Evolutionary conservation across 805 yeast species (phyloP), one percentile per base, ranked within the genome.

Genomic region (Monosporozyma solicola): DNA sequence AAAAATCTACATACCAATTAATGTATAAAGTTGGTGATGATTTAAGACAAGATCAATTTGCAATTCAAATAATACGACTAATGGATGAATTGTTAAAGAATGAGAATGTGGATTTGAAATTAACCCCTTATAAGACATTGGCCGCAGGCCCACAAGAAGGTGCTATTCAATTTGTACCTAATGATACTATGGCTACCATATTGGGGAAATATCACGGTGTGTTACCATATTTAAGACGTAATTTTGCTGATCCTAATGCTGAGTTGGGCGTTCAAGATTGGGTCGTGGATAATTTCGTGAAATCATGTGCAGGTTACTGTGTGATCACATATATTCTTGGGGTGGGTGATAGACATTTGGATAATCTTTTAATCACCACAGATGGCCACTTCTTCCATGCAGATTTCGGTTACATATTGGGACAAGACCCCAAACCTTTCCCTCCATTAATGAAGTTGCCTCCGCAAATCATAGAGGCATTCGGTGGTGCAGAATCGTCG

Each of bases 391-490:
- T 94, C 66, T 92, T 95, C 80, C 99, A 94, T 70, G 97, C 96
- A 1, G 99, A 94, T 70, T 94, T 88, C 68, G 99, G 99, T 1
- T 94, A 94, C 63, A 92, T 94, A 49, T 72, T 94, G 52, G 99
- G 99, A 0, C 84, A 91, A 51, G 99, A 94, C 67, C 99, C 99
- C 2, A 94, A 94, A 67, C 98, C 98, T 13, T 94, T 94, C 71
- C 98, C 99, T 13, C 99, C 99, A 1, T 76, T 92, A 71, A 94
- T 94, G 97, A 94, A 94, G 64, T 73, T 94, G 41, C 99, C 99
- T 0, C 94, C 94, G 44, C 99, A 94, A 69, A 85, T 94, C 16
- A 87, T 94, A 44, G 99, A 94, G 59, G 98, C 97, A 0, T 94
- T 94, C 89, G 99, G 99, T 1, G 99, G 98, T 1, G 78, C 88